Percentiles rank a stretch among this genome's conserved stretches.
Conservation (phyloP, 2,329 filamentous ascomycete species). For the Aschersonia sp. region DNA sequence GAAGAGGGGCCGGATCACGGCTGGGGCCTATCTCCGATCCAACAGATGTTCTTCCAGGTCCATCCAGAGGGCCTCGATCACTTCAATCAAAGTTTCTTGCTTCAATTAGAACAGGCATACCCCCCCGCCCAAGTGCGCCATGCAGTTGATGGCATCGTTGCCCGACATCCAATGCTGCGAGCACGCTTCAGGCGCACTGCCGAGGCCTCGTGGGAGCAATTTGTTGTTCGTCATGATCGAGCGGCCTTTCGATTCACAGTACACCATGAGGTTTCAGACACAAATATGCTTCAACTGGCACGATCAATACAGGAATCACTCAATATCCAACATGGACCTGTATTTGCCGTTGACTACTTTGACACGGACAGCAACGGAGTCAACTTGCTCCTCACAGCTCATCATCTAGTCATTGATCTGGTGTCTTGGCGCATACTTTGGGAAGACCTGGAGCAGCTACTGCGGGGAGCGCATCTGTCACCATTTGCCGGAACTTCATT, state of each 20-base stretch:
- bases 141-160: conserved; percentile 12
- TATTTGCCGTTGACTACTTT: conserved; percentile 9
- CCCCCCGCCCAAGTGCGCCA: conserved; percentile 4
- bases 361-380: conserved; percentile 3
- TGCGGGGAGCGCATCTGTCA: conserved; percentile 2
- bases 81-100: conserved; percentile 29
- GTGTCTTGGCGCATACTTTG: conserved; percentile 30
- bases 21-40: conserved; percentile 28
- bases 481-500: conserved; percentile 12
- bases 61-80: conserved; percentile 15
- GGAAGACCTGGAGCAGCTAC: conserved; percentile 6
- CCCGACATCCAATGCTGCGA: conserved; percentile 20
- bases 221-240: conserved; percentile 5
- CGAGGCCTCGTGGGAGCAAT: conserved; percentile 9
- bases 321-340: conserved; percentile 7
- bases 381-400: conserved; percentile 5
- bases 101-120: conserved; percentile 10
- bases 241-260: not conserved
- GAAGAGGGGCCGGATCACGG: conserved; percentile 7
- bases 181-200: conserved; percentile 12
- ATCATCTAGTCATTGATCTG: conserved; percentile 22
- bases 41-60: conserved; percentile 25
- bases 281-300: not conserved
- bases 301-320: conserved; percentile 4
- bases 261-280: not conserved